phyloP scores from a whole-genome alignment of 805 yeast species.

The Wickerhamiella kurtzmanii region DNA sequence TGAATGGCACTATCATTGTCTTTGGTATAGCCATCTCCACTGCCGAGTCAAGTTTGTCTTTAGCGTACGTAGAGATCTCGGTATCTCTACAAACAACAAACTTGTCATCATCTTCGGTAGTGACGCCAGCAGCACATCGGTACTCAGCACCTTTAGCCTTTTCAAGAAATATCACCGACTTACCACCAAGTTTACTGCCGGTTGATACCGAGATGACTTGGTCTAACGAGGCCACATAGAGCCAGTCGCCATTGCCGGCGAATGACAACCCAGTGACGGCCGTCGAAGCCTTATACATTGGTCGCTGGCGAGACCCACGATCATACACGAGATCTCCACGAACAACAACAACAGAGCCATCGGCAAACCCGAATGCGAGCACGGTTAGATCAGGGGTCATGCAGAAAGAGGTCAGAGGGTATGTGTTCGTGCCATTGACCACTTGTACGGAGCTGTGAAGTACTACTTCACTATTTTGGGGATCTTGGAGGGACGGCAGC shows the following conservation, averaged over 20 bases:
- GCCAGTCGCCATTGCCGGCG: constrained; percentile 24
- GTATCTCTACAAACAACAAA: constrained; percentile 54
- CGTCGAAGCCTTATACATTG: constrained; percentile 52
- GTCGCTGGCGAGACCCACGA: constrained; percentile 76
- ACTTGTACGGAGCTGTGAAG: constrained; percentile 30
- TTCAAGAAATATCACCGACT: constrained; percentile 39
- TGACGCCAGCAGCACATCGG: constrained; percentile 29
- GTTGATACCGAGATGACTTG: constrained; percentile 61
- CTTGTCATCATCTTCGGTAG: constrained; percentile 25
- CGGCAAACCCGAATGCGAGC: constrained; percentile 64
- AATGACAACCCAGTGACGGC: constrained; percentile 72
- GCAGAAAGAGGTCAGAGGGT: constrained; percentile 58
- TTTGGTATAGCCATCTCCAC: constrained; percentile 43
- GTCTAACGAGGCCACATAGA: constrained; percentile 65
- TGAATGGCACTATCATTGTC: constrained; percentile 33
- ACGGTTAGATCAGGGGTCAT: constrained; percentile 44
- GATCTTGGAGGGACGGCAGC: constrained; percentile 24
- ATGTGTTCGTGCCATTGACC: constrained; percentile 60
- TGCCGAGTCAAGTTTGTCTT: constrained; percentile 28
- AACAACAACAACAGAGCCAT: constrained; percentile 68
- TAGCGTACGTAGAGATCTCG: constrained; percentile 47
- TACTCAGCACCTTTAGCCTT: constrained; percentile 34
- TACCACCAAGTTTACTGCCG: constrained; percentile 43
- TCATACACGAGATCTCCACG: constrained; percentile 84
- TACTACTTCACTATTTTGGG: not conserved